These are phyloP conservation scores for Alternaria incomplexa DNA, from an alignment of 2,329 filamentous ascomycete genomes.

Conservation along the genomic window DNA sequence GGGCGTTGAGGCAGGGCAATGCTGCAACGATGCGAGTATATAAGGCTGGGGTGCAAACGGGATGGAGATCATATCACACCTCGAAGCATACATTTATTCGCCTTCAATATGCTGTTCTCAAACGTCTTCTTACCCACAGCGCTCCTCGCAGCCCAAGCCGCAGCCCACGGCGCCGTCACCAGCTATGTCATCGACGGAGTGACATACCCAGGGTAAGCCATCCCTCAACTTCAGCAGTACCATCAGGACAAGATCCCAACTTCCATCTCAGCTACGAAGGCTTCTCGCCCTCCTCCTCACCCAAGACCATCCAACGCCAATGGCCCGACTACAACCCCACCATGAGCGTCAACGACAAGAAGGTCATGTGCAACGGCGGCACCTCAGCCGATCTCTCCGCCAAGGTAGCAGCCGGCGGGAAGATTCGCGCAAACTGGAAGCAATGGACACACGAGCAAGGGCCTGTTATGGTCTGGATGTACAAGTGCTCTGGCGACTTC, in stretches of 20 bases:
- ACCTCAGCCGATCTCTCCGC: slow-evolving; percentile 51
- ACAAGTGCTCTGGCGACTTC: slow-evolving; percentile 58
- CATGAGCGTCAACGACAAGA: slow-evolving; percentile 55
- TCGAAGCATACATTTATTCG: slow-evolving; percentile 1
- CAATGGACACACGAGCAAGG: slow-evolving; percentile 67
- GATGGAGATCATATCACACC: background rate
- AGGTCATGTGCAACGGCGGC: slow-evolving; percentile 63
- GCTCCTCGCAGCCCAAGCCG: slow-evolving; percentile 36
- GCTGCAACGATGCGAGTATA: slow-evolving; percentile 15
- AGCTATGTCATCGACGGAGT: slow-evolving; percentile 44
- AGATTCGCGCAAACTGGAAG: slow-evolving; percentile 60
- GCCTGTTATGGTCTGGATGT: slow-evolving; percentile 64
- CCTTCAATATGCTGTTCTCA: slow-evolving; percentile 46
- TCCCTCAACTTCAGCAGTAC: background rate
- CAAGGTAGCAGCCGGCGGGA: slow-evolving; percentile 56
- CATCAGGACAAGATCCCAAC: slow-evolving; percentile 38
- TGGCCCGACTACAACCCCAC: slow-evolving; percentile 65
- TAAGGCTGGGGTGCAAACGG: slow-evolving; percentile 8
- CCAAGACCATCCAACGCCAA: slow-evolving; percentile 63
- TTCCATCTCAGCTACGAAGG: slow-evolving; percentile 57
- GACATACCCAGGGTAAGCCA: slow-evolving; percentile 38
- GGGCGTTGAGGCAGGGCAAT: background rate
- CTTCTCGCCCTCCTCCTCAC: slow-evolving; percentile 57
- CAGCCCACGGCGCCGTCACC: slow-evolving; percentile 46
- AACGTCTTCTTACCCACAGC: slow-evolving; percentile 42